Percentiles rank a stretch among this genome's conserved stretches.
Conservation (phyloP, 306 rosid species). For the Cyamopsis tetragonoloba region DNA sequence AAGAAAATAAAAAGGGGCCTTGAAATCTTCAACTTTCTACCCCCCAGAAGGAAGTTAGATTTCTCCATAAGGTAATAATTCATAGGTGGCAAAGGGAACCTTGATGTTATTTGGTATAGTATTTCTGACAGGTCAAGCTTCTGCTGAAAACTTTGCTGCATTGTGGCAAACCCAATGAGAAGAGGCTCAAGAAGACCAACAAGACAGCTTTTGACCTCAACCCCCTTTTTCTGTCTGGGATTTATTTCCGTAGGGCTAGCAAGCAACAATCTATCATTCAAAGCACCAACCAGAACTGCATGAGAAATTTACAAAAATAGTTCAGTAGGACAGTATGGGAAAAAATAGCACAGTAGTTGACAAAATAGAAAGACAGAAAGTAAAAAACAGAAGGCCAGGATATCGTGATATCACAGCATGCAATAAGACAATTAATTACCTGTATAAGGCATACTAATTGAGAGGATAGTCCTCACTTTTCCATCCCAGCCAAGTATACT, state of each 20-base stretch:
- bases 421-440: constrained; percentile 47
- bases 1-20: constrained; percentile 22
- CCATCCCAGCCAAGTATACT: constrained; percentile 99
- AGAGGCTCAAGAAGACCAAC: constrained; percentile 99
- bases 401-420: constrained; percentile 19
- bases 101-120: constrained; percentile 93
- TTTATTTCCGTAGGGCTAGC: constrained; percentile 83
- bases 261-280: constrained; percentile 85
- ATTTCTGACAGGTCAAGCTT: constrained; percentile 95
- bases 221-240: constrained; percentile 79
- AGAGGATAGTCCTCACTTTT: constrained; percentile 86
- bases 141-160: constrained; percentile 93
- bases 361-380: neutral
- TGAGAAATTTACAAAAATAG: constrained; percentile 21
- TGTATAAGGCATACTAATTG: constrained; percentile 73
- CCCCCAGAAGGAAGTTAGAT: neutral
- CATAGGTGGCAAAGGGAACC: constrained; percentile 43
- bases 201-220: constrained; percentile 93
- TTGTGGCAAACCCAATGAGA: constrained; percentile 94
- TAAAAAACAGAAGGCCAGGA: constrained; percentile 20
- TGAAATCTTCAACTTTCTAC: constrained; percentile 14
- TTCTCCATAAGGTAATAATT: constrained; percentile 1
- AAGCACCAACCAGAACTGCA: constrained; percentile 86
- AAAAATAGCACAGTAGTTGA: neutral
- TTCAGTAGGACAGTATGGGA: constrained; percentile 23